These are phyloP conservation scores for Zalerion maritima DNA, from an alignment of 495 filamentous ascomycete genomes.

Conservation along the genomic window DNA sequence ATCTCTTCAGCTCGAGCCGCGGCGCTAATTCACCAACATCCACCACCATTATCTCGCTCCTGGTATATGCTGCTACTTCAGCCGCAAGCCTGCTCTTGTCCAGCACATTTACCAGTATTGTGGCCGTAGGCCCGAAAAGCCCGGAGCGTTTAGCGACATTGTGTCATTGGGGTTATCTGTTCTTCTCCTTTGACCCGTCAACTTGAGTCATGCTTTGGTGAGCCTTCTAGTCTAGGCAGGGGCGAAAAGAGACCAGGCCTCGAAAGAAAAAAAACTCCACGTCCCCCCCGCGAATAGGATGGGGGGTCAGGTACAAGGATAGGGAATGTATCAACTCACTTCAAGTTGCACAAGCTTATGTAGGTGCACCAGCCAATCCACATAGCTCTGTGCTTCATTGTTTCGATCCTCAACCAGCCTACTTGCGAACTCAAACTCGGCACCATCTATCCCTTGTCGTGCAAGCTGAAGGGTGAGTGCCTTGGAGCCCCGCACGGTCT, in stretches of 20 bases:
- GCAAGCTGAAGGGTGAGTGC: constrained; percentile 81
- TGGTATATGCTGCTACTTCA: too few species aligned
- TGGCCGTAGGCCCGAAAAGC: constrained; percentile 17
- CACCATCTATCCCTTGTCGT: constrained; percentile 83
- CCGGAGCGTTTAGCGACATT: constrained; percentile 13
- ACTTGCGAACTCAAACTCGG: constrained; percentile 91
- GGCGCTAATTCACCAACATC: too few species aligned
- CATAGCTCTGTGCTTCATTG: constrained; percentile 93
- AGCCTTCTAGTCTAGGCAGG: constrained; percentile 1
- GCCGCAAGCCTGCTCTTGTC: too few species aligned
- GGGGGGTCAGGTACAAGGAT: background rate
- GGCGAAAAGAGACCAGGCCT: background rate
- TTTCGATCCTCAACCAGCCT: constrained; percentile 88
- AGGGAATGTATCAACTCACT: constrained; percentile 29
- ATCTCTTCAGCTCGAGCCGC: too few species aligned
- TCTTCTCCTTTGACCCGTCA: constrained; percentile 15
- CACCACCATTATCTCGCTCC: too few species aligned
- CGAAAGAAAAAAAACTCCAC: constrained; percentile 1
- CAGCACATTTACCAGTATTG: constrained; percentile 20
- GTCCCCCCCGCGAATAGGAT: constrained; percentile 1
- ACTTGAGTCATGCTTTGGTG: constrained; percentile 6
- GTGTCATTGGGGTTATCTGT: constrained; percentile 16
- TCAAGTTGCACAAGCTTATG: constrained; percentile 87
- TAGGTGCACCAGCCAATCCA: constrained; percentile 95
- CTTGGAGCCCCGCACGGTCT: constrained; percentile 69